These are phyloP conservation scores for Centrapalus pauciflorus DNA, from an alignment of 129 eudicot genomes.

Conservation along the genomic window DNA sequence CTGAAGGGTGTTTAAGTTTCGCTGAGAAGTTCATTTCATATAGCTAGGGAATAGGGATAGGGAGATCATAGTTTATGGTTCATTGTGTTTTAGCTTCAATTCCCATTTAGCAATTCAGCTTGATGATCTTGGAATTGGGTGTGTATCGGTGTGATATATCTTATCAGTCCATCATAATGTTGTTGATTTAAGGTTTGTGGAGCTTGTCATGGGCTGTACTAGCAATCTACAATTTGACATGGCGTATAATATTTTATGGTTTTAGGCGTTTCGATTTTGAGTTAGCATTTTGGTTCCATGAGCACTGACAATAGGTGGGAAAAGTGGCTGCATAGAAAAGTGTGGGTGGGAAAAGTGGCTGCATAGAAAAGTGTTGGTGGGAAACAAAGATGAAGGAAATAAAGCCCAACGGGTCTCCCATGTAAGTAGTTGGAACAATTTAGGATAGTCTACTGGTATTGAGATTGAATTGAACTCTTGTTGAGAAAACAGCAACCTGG, in stretches of 20 bases:
- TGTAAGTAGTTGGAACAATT: background rate
- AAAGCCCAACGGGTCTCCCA: background rate
- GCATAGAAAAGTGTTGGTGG: background rate
- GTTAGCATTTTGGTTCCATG: background rate
- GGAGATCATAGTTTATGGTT: background rate
- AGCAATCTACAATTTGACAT: conserved; percentile 1
- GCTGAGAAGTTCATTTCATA: background rate
- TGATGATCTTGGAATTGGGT: background rate
- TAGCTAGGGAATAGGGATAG: background rate
- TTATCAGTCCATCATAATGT: background rate
- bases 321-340: too few relatives aligned
- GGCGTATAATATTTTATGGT: background rate
- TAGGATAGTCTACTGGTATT: background rate
- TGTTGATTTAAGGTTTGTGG: background rate
- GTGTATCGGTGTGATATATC: background rate
- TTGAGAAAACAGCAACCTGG: too few relatives aligned
- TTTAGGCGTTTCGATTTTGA: background rate
- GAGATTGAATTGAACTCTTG: background rate
- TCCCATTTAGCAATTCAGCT: background rate
- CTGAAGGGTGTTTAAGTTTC: background rate
- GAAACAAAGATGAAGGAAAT: background rate
- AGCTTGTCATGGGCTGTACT: background rate
- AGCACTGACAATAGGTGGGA: too few relatives aligned
- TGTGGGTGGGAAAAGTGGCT: background rate
- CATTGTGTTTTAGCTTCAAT: background rate